Conservation (phyloP, 371 early-diverging fungal genomes). For the Actinomucor elegans region DNA sequence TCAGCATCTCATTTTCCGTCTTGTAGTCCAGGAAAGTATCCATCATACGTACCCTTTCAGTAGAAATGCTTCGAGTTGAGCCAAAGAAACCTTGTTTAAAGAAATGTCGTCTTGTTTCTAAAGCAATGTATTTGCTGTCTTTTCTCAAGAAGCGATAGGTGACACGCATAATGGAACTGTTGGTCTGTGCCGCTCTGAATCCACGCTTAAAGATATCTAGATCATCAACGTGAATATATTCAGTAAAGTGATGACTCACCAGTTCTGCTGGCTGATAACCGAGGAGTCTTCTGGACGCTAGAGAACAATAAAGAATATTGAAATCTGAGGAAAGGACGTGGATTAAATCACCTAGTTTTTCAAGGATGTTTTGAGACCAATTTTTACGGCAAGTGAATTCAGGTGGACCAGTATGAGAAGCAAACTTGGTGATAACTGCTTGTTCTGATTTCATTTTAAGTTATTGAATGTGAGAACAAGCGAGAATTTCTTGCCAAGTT, state of each 20-base stretch:
- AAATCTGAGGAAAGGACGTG: conserved; percentile 48
- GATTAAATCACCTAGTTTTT: conserved; percentile 54
- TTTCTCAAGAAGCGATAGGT: conserved; percentile 19
- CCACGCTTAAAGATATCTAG: conserved; percentile 37
- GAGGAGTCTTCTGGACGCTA: conserved; percentile 42
- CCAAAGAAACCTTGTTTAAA: conserved; percentile 19
- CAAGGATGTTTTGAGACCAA: conserved; percentile 46
- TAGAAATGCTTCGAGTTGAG: conserved; percentile 18
- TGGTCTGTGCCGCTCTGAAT: conserved; percentile 12
- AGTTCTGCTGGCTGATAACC: conserved; percentile 51
- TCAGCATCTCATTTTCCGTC: conserved; percentile 26
- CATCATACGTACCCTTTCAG: conserved; percentile 18
- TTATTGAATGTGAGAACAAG: too few species aligned
- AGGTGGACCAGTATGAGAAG: too few species aligned
- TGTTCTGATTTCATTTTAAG: too few species aligned
- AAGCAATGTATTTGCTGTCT: conserved; percentile 21
- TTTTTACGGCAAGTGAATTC: conserved; percentile 49
- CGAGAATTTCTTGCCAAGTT: too few species aligned
- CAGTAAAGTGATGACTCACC: conserved; percentile 33
- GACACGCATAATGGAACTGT: neutral
- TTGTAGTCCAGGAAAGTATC: conserved; percentile 22
- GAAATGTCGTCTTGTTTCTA: conserved; percentile 24
- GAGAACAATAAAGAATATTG: conserved; percentile 46
- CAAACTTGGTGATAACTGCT: too few species aligned
- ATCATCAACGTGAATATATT: conserved; percentile 56